A percentile compares a stretch with the other conserved stretches of the same genome.
Conservation (phyloP, 2,329 filamentous ascomycete species). For the Thelonectria rubi region DNA sequence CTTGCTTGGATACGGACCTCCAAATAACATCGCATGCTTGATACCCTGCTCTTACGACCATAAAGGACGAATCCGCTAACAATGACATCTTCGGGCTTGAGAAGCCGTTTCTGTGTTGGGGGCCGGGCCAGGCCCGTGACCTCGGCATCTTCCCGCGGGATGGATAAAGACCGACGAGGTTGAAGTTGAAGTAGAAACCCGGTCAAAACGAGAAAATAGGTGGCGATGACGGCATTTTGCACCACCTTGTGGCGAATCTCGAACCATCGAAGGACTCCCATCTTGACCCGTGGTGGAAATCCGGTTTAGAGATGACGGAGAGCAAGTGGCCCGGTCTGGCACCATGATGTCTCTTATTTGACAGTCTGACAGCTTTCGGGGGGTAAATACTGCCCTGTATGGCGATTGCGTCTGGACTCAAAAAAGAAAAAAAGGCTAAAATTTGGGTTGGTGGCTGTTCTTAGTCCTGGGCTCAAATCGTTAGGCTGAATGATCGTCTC, state of each 20-base stretch:
- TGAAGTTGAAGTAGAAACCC: background rate
- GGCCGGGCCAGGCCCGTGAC: background rate
- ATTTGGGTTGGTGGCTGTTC: too few relatives aligned
- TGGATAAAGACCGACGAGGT: background rate
- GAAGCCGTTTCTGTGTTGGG: background rate
- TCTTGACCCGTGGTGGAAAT: background rate
- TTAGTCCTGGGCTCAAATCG: too few relatives aligned
- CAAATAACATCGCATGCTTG: slow-evolving; percentile 31
- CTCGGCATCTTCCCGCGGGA: background rate
- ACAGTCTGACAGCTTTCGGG: too few relatives aligned
- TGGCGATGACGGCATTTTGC: background rate
- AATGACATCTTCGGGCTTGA: slow-evolving; percentile 28
- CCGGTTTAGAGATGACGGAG: too few relatives aligned
- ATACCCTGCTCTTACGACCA: slow-evolving; percentile 27
- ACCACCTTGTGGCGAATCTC: background rate
- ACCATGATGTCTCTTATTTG: too few relatives aligned
- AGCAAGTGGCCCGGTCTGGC: too few relatives aligned
- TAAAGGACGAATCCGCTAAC: slow-evolving; percentile 34
- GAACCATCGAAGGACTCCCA: background rate
- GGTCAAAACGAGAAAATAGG: background rate
- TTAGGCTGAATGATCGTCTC: too few relatives aligned
- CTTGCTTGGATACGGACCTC: slow-evolving; percentile 11
- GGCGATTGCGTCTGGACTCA: too few relatives aligned
- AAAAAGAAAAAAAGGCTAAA: too few relatives aligned
- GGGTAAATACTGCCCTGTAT: too few relatives aligned